A percentile compares a stretch with the other conserved stretches of the same genome.
Conservation (phyloP, 495 filamentous ascomycete genomes). For the Penicillium soppii region DNA sequence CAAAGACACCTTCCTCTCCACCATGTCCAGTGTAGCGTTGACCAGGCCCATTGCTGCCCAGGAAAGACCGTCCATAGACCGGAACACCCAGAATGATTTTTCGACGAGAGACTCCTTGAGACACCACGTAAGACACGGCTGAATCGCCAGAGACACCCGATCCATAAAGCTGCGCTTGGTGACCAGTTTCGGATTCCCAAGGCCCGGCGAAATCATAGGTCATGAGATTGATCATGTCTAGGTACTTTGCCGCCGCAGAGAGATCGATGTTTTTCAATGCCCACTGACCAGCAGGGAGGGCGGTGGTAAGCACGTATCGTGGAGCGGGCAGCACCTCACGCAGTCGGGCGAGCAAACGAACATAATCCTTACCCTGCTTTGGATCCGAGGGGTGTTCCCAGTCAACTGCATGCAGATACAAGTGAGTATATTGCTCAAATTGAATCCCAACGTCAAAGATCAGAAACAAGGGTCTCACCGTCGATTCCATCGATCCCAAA, state of each 20-base stretch:
- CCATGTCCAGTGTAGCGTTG: slow-evolving; percentile 62
- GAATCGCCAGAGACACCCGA: slow-evolving; percentile 64
- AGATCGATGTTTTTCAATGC: slow-evolving; percentile 77
- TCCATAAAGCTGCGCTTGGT: slow-evolving; percentile 78
- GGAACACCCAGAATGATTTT: slow-evolving; percentile 83
- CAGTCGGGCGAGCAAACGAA: slow-evolving; percentile 66
- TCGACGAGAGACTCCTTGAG: slow-evolving; percentile 63
- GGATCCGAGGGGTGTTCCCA: slow-evolving; percentile 82
- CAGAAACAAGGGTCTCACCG: slow-evolving; percentile 46
- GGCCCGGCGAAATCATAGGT: slow-evolving; percentile 86
- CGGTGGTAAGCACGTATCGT: slow-evolving; percentile 73
- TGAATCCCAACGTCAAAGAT: neutral
- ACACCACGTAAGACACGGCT: slow-evolving; percentile 63
- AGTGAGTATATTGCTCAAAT: neutral
- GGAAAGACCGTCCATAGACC: slow-evolving; percentile 78
- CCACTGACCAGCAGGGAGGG: slow-evolving; percentile 75
- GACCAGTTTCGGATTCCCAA: slow-evolving; percentile 67
- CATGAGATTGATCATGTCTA: slow-evolving; percentile 83
- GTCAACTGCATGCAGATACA: slow-evolving; percentile 59
- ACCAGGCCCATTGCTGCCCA: slow-evolving; percentile 62
- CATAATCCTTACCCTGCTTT: slow-evolving; percentile 70
- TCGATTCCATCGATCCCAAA: slow-evolving; percentile 86
- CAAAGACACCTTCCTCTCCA: slow-evolving; percentile 79
- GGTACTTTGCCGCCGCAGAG: slow-evolving; percentile 56
- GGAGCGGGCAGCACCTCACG: slow-evolving; percentile 72